A percentile compares a stretch with the other conserved stretches of the same genome.
These are phyloP conservation scores for Aureobasidium subglaciale DNA, from an alignment of 2,329 filamentous ascomycete genomes.

Conservation along the genomic window DNA sequence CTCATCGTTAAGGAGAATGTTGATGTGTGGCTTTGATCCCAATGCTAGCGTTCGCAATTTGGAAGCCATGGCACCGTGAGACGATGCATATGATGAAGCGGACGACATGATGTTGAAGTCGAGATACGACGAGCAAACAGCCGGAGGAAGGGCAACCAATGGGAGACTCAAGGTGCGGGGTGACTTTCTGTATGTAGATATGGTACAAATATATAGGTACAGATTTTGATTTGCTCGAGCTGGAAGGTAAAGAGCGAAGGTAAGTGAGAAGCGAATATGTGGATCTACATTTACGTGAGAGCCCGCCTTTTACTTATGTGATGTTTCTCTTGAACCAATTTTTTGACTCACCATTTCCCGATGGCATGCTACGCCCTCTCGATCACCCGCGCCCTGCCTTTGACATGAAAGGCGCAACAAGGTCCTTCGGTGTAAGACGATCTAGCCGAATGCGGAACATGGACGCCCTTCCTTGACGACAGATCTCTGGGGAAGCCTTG, in stretches of 20 bases:
- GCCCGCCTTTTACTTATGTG: not conserved
- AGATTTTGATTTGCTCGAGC: not conserved
- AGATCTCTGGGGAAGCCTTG: not conserved
- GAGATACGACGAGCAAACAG: slow-evolving; percentile 10
- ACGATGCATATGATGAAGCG: slow-evolving; percentile 8
- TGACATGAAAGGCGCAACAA: slow-evolving; percentile 9
- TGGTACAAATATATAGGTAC: slow-evolving; percentile 11
- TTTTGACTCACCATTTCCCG: slow-evolving; percentile 9
- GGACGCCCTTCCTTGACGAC: not conserved
- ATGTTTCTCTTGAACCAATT: not conserved
- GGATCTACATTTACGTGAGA: not conserved
- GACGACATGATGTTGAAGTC: slow-evolving; percentile 5
- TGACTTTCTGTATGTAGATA: not conserved
- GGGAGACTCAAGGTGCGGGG: not conserved
- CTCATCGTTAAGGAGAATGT: slow-evolving; percentile 34
- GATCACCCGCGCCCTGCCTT: slow-evolving; percentile 8
- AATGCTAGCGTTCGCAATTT: slow-evolving; percentile 12
- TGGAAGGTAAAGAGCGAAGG: slow-evolving; percentile 7
- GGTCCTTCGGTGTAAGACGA: not conserved
- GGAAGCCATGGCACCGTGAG: slow-evolving; percentile 12
- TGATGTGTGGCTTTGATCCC: slow-evolving; percentile 34
- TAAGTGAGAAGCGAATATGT: slow-evolving; percentile 8
- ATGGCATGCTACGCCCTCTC: slow-evolving; percentile 5
- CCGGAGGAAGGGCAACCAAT: slow-evolving; percentile 5
- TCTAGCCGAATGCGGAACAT: not conserved